These are phyloP conservation scores for Spirogloea muscicola DNA, from an alignment of 139 green algal species.

Conservation along the genomic window DNA sequence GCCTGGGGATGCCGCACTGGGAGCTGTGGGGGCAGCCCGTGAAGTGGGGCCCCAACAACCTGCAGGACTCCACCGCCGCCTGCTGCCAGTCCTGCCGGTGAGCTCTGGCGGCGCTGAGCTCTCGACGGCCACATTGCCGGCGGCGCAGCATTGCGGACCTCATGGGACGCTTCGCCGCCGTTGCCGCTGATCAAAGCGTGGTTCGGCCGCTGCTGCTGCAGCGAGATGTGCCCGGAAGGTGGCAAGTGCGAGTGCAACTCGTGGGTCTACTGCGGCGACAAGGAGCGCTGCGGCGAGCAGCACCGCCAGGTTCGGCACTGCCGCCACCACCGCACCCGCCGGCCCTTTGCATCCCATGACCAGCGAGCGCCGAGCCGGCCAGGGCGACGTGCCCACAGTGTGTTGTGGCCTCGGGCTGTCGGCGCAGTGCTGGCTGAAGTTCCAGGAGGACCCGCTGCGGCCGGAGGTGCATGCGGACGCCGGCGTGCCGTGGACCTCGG, in stretches of 20 bases:
- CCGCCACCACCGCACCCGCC: too few species aligned
- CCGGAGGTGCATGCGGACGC: conserved; percentile 34
- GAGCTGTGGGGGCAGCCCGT: conserved; percentile 37
- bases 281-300: conserved; percentile 13
- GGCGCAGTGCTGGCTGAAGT: conserved; percentile 44
- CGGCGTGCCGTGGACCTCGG: conserved; percentile 29
- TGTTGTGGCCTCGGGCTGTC: too few species aligned
- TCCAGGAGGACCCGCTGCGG: conserved; percentile 21
- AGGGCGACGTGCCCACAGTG: too few species aligned
- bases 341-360: too few species aligned
- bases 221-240: neutral
- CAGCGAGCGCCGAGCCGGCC: too few species aligned
- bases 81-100: conserved; percentile 44
- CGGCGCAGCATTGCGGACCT: too few species aligned
- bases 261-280: conserved; percentile 43
- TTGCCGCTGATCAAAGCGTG: too few species aligned
- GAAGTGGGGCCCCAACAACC: conserved; percentile 28
- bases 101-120: conserved; percentile 17
- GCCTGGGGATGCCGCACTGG: conserved; percentile 12
- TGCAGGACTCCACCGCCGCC: conserved; percentile 7
- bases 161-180: too few species aligned
- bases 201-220: too few species aligned
- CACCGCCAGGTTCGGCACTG: conserved; percentile 32
- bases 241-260: conserved; percentile 35
- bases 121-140: too few species aligned